Conservation (phyloP, 2,329 filamentous ascomycete species). For the Colletotrichum echinochloae region DNA sequence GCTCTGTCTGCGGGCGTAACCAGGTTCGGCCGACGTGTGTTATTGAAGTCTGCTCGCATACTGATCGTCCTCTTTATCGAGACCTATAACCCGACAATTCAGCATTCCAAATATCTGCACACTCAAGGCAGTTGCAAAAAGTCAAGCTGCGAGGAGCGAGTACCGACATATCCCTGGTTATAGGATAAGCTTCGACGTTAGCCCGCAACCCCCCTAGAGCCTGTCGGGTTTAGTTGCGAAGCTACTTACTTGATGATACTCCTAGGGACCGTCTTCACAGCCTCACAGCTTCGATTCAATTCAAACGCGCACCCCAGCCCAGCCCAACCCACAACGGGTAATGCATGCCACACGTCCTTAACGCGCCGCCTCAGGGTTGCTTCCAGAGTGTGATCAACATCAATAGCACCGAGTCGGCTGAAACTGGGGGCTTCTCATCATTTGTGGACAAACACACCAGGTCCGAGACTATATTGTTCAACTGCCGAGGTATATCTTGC, state of each 20-base stretch:
- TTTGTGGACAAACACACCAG: not conserved
- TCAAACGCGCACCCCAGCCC: slow-evolving; percentile 1
- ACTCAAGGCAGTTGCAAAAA: not conserved
- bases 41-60: slow-evolving; percentile 12
- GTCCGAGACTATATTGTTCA: not conserved
- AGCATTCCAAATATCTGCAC: not conserved
- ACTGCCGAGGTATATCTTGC: not conserved
- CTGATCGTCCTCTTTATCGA: slow-evolving; percentile 4
- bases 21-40: slow-evolving; percentile 18
- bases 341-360: slow-evolving; percentile 18
- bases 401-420: not conserved
- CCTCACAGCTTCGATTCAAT: slow-evolving; percentile 2
- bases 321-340: not conserved
- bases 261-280: not conserved
- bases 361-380: not conserved
- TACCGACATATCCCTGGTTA: not conserved
- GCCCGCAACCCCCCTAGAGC: not conserved
- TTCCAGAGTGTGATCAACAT: not conserved
- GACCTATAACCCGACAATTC: slow-evolving; percentile 9
- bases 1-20: not conserved
- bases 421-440: not conserved
- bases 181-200: not conserved
- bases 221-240: not conserved
- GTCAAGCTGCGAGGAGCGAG: not conserved
- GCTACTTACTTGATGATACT: too few species aligned